Evolutionary conservation across 2,329 filamentous ascomycete species (phyloP), one percentile per base, ranked within the genome.

Genomic region (Calonectria ilicicola): DNA sequence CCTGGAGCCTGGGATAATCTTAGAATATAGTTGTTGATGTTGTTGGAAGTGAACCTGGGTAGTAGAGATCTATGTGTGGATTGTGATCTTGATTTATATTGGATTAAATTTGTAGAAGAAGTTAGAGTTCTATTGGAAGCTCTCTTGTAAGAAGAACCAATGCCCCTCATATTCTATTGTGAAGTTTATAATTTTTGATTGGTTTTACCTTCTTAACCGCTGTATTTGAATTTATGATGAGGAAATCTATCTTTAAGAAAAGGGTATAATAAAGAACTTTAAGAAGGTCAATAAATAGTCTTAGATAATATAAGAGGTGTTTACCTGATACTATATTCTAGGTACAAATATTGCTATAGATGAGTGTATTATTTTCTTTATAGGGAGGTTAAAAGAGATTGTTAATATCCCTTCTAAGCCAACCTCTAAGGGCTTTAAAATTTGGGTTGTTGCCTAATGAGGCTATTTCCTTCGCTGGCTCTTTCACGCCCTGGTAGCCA

Each of bases 71-170:
- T 73, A 68, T 56, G n/a, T 74, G 15, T 74, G 49, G 69, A 21
- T 75, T 68, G 63, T 17, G 17, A 69, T 69, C 53, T 17, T 70
- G 9, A 75, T 74, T 67, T 72, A 74, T 68, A 67, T 74, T 29
- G 35, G 69, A 27, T 42, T 69, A 58, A 29, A 76, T 51, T 70
- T 12, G 27, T 63, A 75, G 71, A 62, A n/a, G 15, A 12, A n/a
- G 26, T 35, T 70, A 49, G 9, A 72, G 63, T 63, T 65, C 58
- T 66, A 73, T 64, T 76, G 40, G 69, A 63, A 63, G 69, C 65
- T 27, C 26, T 53, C 42, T 2, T 26, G 10, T 27, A 17, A 7
- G 35, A 29, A 17, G 14, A 21, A 21, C 26, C 10, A 53, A 5
- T 8, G 15, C 19, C 67, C 62, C 14, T 9, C 5, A 5, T 49